Evolutionary conservation across 805 yeast species (phyloP).

Genomic region (Komagataella pastoris): DNA sequence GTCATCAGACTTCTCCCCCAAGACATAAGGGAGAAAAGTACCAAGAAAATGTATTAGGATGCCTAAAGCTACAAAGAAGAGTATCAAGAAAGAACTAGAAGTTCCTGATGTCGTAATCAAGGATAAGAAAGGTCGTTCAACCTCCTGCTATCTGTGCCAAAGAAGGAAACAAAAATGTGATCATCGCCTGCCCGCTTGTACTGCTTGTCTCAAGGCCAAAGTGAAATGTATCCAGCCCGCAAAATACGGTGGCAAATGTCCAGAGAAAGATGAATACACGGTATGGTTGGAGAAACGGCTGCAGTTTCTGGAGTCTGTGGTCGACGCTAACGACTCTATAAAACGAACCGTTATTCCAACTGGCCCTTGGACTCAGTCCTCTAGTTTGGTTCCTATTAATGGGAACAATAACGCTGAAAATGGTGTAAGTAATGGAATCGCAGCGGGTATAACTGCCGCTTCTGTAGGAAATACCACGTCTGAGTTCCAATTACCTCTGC

Average conservation of each 20-base stretch:
- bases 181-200: conserved; percentile 49
- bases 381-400: not conserved
- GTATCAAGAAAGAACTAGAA: not conserved
- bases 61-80: not conserved
- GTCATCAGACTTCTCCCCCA: not conserved
- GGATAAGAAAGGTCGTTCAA: conserved; percentile 42
- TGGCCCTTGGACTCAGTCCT: not conserved
- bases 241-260: conserved; percentile 31
- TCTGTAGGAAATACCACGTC: not conserved
- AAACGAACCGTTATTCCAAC: not conserved
- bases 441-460: not conserved
- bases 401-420: not conserved
- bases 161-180: conserved; percentile 54
- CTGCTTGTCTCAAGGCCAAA: conserved; percentile 53
- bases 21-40: not conserved
- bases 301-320: conserved; percentile 26
- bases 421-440: not conserved
- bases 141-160: conserved; percentile 43
- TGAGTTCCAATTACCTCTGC: not conserved
- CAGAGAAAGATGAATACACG: conserved; percentile 44
- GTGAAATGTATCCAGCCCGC: conserved; percentile 53
- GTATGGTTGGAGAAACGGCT: conserved; percentile 40
- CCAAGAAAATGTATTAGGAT: not conserved
- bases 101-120: conserved; percentile 1
- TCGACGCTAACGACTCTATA: not conserved